These are phyloP conservation scores for Melaleuca quinquenervia DNA, from an alignment of 345 rosid species.

Conservation along the genomic window DNA sequence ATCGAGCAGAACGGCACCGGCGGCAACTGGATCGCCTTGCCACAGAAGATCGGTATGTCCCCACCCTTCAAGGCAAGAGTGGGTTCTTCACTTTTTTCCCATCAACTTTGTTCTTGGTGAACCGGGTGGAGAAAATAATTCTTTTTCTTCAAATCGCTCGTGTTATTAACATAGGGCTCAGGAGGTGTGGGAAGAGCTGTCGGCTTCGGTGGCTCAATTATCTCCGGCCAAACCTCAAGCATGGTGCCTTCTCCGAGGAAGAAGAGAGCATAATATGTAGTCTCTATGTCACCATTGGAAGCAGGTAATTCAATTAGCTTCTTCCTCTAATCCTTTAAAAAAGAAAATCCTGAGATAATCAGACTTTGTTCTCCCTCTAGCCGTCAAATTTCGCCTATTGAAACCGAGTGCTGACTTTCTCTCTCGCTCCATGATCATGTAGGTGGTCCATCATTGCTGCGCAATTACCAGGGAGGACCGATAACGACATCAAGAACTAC, in stretches of 20 bases:
- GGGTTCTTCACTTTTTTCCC: neutral
- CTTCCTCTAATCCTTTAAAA: neutral
- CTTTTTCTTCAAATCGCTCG: neutral
- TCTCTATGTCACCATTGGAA: conserved; percentile 29
- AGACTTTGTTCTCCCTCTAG: neutral
- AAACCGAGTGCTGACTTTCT: neutral
- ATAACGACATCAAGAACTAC: neutral
- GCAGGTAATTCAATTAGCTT: conserved; percentile 13
- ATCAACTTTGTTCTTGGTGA: neutral
- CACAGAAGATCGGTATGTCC: conserved; percentile 15
- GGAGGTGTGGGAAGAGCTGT: conserved; percentile 33
- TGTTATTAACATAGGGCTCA: conserved; percentile 9
- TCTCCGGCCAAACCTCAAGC: conserved; percentile 32
- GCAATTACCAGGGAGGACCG: neutral
- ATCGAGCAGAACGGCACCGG: conserved; percentile 23
- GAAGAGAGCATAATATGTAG: conserved; percentile 27
- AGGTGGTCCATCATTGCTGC: neutral
- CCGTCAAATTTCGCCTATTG: neutral
- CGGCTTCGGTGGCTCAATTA: conserved; percentile 32
- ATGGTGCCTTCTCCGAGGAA: conserved; percentile 33
- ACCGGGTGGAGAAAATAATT: neutral
- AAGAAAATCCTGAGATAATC: neutral
- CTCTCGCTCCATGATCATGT: neutral
- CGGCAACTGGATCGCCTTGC: conserved; percentile 67
- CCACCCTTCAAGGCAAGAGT: neutral